A percentile compares a stretch with the other conserved stretches of the same genome.
These are phyloP conservation scores for Blastomyces parvus DNA, from an alignment of 2,329 filamentous ascomycete species.

Conservation along the genomic window DNA sequence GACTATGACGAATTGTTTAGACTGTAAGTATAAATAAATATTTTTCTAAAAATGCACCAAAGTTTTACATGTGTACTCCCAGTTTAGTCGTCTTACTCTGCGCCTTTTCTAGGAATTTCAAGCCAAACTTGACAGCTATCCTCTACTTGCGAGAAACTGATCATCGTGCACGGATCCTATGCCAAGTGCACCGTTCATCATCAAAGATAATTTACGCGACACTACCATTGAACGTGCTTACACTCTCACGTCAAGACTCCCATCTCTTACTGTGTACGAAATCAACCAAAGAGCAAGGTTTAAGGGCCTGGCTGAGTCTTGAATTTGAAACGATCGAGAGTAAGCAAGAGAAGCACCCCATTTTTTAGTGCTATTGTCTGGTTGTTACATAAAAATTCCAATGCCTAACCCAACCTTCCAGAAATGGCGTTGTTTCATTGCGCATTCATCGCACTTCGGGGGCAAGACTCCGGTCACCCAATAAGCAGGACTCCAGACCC, in stretches of 20 bases:
- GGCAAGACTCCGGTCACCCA: slow-evolving; percentile 41
- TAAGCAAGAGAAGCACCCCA: slow-evolving; percentile 21
- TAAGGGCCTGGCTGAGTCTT: slow-evolving; percentile 45
- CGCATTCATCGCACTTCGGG: slow-evolving; percentile 49
- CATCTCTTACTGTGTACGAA: slow-evolving; percentile 33
- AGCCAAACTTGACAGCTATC: slow-evolving; percentile 36
- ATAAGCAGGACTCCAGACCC: slow-evolving; percentile 38
- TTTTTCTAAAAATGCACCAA: not conserved
- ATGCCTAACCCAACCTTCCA: slow-evolving; percentile 19
- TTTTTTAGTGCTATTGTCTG: not conserved
- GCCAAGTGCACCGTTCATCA: slow-evolving; percentile 37
- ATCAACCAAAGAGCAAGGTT: slow-evolving; percentile 25
- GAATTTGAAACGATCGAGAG: slow-evolving; percentile 48
- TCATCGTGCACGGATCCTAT: slow-evolving; percentile 45
- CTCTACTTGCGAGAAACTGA: slow-evolving; percentile 46
- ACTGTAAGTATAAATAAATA: slow-evolving; percentile 24
- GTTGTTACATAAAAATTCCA: not conserved
- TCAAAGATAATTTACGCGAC: slow-evolving; percentile 39
- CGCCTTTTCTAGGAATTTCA: slow-evolving; percentile 35
- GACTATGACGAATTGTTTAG: slow-evolving; percentile 32
- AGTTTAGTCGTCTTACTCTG: slow-evolving; percentile 8
- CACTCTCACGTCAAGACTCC: slow-evolving; percentile 29
- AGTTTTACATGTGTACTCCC: not conserved
- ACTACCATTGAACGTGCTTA: slow-evolving; percentile 41
- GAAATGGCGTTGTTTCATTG: slow-evolving; percentile 50